Base-by-base conservation (phyloP, 2,329 filamentous ascomycete genomes). In the Botryotinia convoluta region DNA sequence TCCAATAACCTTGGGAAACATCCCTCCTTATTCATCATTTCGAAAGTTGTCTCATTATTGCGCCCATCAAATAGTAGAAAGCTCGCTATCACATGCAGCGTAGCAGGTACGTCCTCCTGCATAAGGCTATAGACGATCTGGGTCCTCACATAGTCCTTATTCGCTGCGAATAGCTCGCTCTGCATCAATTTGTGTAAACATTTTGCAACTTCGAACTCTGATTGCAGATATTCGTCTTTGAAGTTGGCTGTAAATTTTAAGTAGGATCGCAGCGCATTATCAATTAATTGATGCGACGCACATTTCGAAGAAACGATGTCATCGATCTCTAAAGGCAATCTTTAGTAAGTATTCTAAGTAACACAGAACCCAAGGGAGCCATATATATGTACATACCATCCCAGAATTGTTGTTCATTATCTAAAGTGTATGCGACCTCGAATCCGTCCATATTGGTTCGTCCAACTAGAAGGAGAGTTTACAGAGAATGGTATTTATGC, bases 61-160 rank as follows among this genome's bases (percentile, higher is more conserved):
- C 92, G 91, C 61, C 95, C 96, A 82, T 98, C 95, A 79, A 95
- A 92, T 35, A 98, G 88, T 48, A 99, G 87, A 79, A 98, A 91
- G 75, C 91, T 94, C 37, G 91, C 89, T 74, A 97, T 93, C 74
- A 94, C 87, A 82, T 97, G 93, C 64, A 99, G 86, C n/a, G 91
- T 89, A 48, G 89, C 88, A 29, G 89, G 84, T 77, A 97, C 93
- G 79, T 98, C 95, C 83, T 98, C 96, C 87, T 97, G 87, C 77
- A 98, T 84, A 70, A 99, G 86, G 81, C 94, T 95, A 83, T 97
- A 94, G 77, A 98, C 90, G 79, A 99, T 94, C 84, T 98, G 96
- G 62, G 90, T 92, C 76, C 95, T 93, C 75, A 98, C 93, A 83
- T 99, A 98, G 73, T 94, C 91, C 77, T 89, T 88, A 82, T 98